Percentiles rank a stretch among this genome's conserved stretches.
phyloP scores from a whole-genome alignment of 208 protist species.

The Acanthamoeba triangularis region DNA sequence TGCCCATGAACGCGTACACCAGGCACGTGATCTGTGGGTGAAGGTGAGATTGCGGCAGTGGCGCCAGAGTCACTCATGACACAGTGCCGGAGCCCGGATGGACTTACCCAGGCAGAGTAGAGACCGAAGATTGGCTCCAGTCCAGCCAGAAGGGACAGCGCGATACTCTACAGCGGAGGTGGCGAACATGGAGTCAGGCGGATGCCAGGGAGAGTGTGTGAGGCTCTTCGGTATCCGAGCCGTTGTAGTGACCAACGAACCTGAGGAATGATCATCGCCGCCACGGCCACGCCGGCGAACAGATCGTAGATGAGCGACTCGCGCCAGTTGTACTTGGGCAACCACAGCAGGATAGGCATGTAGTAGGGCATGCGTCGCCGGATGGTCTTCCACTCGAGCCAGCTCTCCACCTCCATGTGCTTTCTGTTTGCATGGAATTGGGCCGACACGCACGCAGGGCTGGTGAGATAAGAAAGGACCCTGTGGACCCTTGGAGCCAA shows the following conservation, averaged over 20 bases:
- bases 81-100: too few relatives aligned
- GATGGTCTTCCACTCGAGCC: constrained; percentile 54
- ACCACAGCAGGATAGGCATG: constrained; percentile 34
- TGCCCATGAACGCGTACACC: constrained; percentile 61
- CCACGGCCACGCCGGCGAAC: constrained; percentile 43
- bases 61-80: too few relatives aligned
- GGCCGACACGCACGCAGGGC: too few relatives aligned
- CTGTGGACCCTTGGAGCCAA: too few relatives aligned
- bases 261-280: constrained; percentile 64
- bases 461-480: too few relatives aligned
- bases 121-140: constrained; percentile 14
- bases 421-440: too few relatives aligned
- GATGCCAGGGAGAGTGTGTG: too few relatives aligned
- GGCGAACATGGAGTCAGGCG: too few relatives aligned
- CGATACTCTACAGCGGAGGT: too few relatives aligned
- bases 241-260: too few relatives aligned
- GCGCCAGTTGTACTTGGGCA: constrained; percentile 61
- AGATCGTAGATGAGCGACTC: constrained; percentile 1
- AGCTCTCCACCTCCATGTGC: constrained; percentile 30
- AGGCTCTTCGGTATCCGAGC: too few relatives aligned
- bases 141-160: constrained; percentile 20
- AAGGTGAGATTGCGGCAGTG: background rate
- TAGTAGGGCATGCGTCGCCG: constrained; percentile 47
- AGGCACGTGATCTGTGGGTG: background rate
- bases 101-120: constrained; percentile 52